Conservation (phyloP, 2,329 filamentous ascomycete genomes). For the Phyllosticta citribraziliensis region DNA sequence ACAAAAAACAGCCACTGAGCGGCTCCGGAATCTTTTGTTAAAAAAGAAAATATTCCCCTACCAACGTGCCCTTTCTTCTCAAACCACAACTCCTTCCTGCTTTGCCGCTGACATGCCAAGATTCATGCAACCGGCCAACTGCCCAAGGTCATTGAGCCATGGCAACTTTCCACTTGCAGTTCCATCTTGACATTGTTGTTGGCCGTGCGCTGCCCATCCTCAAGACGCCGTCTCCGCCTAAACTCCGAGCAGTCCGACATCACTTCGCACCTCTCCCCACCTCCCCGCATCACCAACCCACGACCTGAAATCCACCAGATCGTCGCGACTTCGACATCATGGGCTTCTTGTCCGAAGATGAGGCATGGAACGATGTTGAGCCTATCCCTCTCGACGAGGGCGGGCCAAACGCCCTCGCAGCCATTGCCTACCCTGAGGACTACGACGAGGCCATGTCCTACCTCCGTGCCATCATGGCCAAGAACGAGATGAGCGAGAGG, state of each 20-base stretch:
- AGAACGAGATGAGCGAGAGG: constrained; percentile 70
- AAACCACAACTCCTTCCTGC: not conserved
- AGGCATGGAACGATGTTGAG: constrained; percentile 72
- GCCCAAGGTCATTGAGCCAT: not conserved
- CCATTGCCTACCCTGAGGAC: constrained; percentile 81
- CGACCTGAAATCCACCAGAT: not conserved
- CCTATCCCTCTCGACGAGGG: constrained; percentile 81
- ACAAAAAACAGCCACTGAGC: not conserved
- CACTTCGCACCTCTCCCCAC: not conserved
- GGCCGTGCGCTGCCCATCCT: not conserved
- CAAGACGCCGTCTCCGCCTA: not conserved
- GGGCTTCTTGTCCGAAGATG: constrained; percentile 52
- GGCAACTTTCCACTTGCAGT: not conserved
- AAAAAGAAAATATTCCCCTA: not conserved
- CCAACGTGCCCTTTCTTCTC: not conserved
- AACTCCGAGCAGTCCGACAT: not conserved
- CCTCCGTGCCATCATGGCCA: constrained; percentile 85
- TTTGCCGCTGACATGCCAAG: not conserved
- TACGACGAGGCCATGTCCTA: constrained; percentile 92
- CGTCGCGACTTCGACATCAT: constrained; percentile 14
- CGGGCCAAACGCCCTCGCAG: constrained; percentile 64
- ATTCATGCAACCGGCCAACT: not conserved
- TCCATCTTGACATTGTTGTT: not conserved
- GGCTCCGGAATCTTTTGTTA: not conserved
- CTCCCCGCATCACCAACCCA: not conserved